Base-by-base conservation (phyloP, 331 rosid genomes). In the Pyrus hybrid region DNA sequence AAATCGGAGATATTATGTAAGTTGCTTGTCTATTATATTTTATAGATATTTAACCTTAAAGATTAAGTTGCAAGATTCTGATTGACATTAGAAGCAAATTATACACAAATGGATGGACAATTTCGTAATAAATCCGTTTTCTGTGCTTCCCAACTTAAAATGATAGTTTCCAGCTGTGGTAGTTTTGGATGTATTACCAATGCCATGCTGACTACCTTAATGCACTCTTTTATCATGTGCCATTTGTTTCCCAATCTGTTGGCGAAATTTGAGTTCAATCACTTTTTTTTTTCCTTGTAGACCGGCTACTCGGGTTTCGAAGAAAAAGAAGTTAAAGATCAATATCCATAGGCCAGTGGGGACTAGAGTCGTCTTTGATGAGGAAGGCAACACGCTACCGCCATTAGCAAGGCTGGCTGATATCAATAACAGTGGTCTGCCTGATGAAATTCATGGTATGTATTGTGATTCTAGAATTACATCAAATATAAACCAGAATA, bases 251-350 rank as follows among this genome's bases (percentile, higher is more conserved):
- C 33, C 26, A 53, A 41, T 63, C 57, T 28, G 58, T 57, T 20
- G 14, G 28, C 21, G 21, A 29, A 65, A 57, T 66, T 43, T 28
- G 37, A 77, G 68, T 32, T 67, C 26, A 26, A 20, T 49, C 32
- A 71, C 67, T 10, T 78, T 63, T 63, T 76, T 63, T 76, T 81
- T 21, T 8, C 41, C 70, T 53, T 79, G 83, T 74, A 92, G 97
- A 67, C 88, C 82, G 3, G 77, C 77, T 63, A 85, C 90, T 47
- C 86, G 86, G 67, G 76, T 94, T 70, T 79, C 68, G 77, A 94
- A 92, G 91, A 92, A 90, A 83, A 92, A 90, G 88, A 92, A 94
- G 85, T 83, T 92, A 78, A 92, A 90, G 89, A 90, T 92, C 86
- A 90, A 90, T 64, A 13, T 89, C 28, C 91, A 85, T 67, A 87